Evolutionary conservation across 2,329 filamentous ascomycete genomes (phyloP).

Genomic region (Daldinia sp.): DNA sequence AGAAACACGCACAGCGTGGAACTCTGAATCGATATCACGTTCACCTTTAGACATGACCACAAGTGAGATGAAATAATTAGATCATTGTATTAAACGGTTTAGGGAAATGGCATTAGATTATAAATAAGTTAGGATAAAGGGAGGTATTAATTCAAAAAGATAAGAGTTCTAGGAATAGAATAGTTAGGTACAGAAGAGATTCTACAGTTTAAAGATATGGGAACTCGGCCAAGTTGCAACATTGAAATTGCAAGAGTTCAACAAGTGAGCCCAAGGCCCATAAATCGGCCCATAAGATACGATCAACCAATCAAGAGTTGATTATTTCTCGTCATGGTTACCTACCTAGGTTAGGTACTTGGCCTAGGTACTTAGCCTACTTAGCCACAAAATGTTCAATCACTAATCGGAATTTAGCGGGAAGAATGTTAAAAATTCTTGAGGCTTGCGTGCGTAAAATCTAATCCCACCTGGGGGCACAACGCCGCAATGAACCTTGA

Average conservation of each 20-base stretch:
- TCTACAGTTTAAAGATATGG: not conserved
- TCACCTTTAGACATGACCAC: constrained; percentile 34
- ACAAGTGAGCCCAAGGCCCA: not conserved
- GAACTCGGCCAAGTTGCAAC: not conserved
- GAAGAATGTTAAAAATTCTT: not conserved
- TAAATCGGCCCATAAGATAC: not conserved
- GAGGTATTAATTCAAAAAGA: not conserved
- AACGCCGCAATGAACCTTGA: constrained; percentile 8
- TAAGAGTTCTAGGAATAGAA: constrained; percentile 2
- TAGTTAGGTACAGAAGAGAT: not conserved
- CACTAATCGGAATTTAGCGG: constrained; percentile 26
- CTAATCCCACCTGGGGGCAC: constrained; percentile 12
- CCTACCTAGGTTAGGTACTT: no score
- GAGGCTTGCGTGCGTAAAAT: constrained; percentile 21
- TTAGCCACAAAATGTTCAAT: constrained; percentile 20
- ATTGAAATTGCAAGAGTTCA: not conserved
- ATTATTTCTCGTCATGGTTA: constrained; percentile 33
- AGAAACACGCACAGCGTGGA: constrained; percentile 50
- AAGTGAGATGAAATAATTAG: not conserved
- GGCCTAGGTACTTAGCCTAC: constrained; percentile 11
- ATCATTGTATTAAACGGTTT: constrained; percentile 14
- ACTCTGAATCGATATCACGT: constrained; percentile 50
- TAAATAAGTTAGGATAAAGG: not conserved
- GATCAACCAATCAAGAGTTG: constrained; percentile 38
- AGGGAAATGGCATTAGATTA: not conserved